Evolutionary conservation across 305 asterid genomes (phyloP), one percentile per base, ranked within the genome.

Genomic region (Andrographis paniculata): DNA sequence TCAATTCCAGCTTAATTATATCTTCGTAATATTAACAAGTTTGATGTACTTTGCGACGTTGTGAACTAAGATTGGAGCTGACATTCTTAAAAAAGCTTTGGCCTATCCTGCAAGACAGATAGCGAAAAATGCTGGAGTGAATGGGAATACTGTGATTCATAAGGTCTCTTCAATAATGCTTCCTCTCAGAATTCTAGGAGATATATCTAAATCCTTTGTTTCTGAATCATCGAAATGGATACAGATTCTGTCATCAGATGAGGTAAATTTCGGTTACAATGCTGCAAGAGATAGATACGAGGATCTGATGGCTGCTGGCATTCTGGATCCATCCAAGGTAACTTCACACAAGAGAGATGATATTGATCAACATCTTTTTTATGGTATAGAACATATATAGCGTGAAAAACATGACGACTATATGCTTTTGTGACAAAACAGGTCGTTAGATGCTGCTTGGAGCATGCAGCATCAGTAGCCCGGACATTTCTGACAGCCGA

Each of bases 401-500:
- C 33, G 10, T 27, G 33, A 27, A 5, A 10, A 10, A 27, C 33
- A 5, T 10, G 10, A 6, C 14, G 39, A 33, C 13, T 15, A 45
- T 17, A 11, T 45, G 5, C 6, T 7, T 19, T 45, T 11, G 14
- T 20, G 27, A 1, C n/a, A 45, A 47, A 62, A 12, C 73, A 87
- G 93, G 95, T 87, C 14, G 87, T 87, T 6, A 64, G 97, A 58
- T 87, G 97, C 64, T 87, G 95, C 72, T 70, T 84, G 61, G 95
- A 84, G 62, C 88, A 87, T 46, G 82, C 95, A 36, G 76, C 86
- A 11, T 82, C 95, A 11, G 92, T 87, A 14, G 91, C 92, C 17
- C 76, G 63, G 70, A 71, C 81, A 1, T 84, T 87, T 58, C 60
- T 84, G 72, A 80, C 74, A 52, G 80, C 93, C 6, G 80, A 75